Percentiles rank a stretch among this genome's conserved stretches.
These are phyloP conservation scores for Magnolia sinica DNA, from an alignment of 164 flowering plant species.

Conservation along the genomic window DNA sequence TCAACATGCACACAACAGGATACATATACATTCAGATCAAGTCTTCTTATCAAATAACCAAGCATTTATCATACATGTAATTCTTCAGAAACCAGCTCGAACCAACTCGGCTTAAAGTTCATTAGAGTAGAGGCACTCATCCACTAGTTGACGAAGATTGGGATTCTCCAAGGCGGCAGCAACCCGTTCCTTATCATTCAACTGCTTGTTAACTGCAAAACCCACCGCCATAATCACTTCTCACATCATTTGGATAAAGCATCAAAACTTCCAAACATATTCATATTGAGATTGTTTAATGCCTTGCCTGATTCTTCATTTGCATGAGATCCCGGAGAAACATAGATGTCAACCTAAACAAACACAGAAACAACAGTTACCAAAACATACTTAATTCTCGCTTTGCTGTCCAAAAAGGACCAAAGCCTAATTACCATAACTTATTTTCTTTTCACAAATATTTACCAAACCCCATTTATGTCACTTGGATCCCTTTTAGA, in stretches of 20 bases:
- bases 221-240: neutral
- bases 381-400: no score
- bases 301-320: conserved; percentile 65
- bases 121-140: conserved; percentile 77
- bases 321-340: conserved; percentile 82
- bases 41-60: neutral
- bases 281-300: neutral
- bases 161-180: conserved; percentile 96
- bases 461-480: no score
- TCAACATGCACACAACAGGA: neutral
- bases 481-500: no score
- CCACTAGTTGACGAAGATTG: conserved; percentile 85
- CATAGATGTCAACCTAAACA: conserved; percentile 71
- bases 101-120: conserved; percentile 32
- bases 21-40: neutral
- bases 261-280: neutral
- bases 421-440: neutral
- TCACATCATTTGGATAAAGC: neutral
- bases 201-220: conserved; percentile 79
- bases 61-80: neutral
- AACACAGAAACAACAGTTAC: neutral
- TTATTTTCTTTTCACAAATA: no score
- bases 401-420: neutral
- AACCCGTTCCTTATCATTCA: conserved; percentile 92
- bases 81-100: neutral